Percentiles rank a stretch among this genome's conserved stretches.
phyloP scores from a whole-genome alignment of 2,329 filamentous ascomycete species.

The Aspergillus versicolor region DNA sequence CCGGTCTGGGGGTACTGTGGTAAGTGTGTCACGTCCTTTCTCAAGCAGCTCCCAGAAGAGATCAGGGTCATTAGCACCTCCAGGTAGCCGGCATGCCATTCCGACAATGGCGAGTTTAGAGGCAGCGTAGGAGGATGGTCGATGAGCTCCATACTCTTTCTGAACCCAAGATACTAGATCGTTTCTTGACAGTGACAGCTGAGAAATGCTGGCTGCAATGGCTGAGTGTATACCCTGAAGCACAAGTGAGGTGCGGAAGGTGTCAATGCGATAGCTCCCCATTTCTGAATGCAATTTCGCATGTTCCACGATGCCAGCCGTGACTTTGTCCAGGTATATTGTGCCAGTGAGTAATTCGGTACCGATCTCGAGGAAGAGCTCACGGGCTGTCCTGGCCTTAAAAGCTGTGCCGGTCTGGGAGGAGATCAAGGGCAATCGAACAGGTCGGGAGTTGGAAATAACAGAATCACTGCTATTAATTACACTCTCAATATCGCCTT shows the following conservation, averaged over 20 bases:
- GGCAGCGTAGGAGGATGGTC: constrained; percentile 3
- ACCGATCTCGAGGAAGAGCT: constrained; percentile 11
- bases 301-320: background rate
- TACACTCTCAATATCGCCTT: background rate
- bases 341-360: constrained; percentile 12
- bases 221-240: background rate
- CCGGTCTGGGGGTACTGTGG: constrained; percentile 29
- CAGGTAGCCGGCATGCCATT: constrained; percentile 22
- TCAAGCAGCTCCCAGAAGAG: constrained; percentile 40
- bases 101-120: constrained; percentile 29
- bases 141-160: constrained; percentile 1
- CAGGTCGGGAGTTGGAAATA: background rate
- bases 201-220: background rate
- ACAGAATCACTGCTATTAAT: constrained; percentile 2
- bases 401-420: constrained; percentile 10
- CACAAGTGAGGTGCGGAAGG: constrained; percentile 10
- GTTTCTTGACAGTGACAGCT: background rate
- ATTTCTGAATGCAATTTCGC: background rate
- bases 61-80: constrained; percentile 24
- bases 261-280: background rate
- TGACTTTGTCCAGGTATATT: constrained; percentile 12
- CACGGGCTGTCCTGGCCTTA: constrained; percentile 1
- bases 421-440: constrained; percentile 7
- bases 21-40: constrained; percentile 32
- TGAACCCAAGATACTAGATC: constrained; percentile 3